Evolutionary conservation across 768 basidiomycete species (phyloP), one percentile per base, ranked within the genome.

Genomic region (Clavaria fumosa): DNA sequence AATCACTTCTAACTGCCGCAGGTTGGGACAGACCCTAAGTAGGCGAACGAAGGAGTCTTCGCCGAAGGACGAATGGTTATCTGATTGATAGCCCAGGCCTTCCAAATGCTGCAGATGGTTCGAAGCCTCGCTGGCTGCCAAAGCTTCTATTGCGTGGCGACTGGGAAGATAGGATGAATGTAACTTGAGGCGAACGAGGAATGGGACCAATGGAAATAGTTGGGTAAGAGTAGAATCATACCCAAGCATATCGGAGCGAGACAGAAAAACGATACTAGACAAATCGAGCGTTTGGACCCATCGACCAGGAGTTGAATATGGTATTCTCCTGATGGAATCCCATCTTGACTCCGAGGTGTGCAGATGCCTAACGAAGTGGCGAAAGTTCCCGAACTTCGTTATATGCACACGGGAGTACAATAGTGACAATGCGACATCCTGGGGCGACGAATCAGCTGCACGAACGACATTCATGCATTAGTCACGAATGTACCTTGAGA

Each of bases 291-390:
- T 55, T 41, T 76, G 78, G 1, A 93, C 73, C 80, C 85, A 91
- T 51, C 89, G 68, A 20, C 89, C 89, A 1, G 89, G 89, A 0
- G 79, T 69, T 3, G 86, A 90, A 49, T 79, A 82, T 0, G 83
- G 83, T 45, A 83, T 86, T 35, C 89, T 70, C 36, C 83, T 72
- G 40, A 93, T 75, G 31, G 84, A 82, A 48, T 89, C 85, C 89
- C 89, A 93, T 50, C 68, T 70, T 46, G 71, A 66, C 43, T 93
- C 88, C 5, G 78, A 75, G 21, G 51, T 47, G 41, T 64, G 58
- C 1, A 91, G 64, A 17, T 60, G 62, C n/a, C 57, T 42, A n/a
- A 68, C 60, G 46, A 89, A 78, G 42, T 61, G 64, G 39, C 69
- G 64, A 28, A 88, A 60, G 4, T 62, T 51, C 9, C 51, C 38